Percentiles rank a stretch among this genome's conserved stretches.
Conservation (phyloP, 768 basidiomycete species). For the Rhizopogon rudus region DNA sequence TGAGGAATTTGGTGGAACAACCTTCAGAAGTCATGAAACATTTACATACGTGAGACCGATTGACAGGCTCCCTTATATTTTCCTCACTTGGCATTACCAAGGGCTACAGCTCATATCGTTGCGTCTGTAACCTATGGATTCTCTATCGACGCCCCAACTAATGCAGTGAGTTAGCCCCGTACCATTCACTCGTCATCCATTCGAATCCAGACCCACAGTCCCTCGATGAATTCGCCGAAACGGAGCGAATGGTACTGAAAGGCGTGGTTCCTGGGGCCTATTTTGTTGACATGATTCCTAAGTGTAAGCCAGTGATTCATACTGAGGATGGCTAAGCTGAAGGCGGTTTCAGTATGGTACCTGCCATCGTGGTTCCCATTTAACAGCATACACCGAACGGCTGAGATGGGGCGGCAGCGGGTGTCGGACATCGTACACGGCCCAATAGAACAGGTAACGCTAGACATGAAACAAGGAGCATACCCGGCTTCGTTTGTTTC, state of each 20-base stretch:
- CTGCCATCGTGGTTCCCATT: slow-evolving; percentile 19
- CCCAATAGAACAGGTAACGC: slow-evolving; percentile 5
- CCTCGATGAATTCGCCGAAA: slow-evolving; percentile 2
- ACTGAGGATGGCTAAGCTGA: neutral
- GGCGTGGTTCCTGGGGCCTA: slow-evolving; percentile 5
- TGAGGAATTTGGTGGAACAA: slow-evolving; percentile 1
- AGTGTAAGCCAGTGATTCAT: neutral
- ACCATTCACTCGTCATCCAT: neutral
- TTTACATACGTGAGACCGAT: neutral
- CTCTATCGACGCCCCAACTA: neutral
- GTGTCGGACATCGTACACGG: neutral
- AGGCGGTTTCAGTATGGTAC: slow-evolving; percentile 11
- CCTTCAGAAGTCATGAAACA: slow-evolving; percentile 3
- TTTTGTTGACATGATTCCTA: slow-evolving; percentile 5
- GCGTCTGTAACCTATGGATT: slow-evolving; percentile 5
- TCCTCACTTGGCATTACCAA: neutral
- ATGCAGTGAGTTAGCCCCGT: neutral
- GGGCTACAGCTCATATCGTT: slow-evolving; percentile 4
- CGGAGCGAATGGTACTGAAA: slow-evolving; percentile 1
- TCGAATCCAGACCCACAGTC: neutral
- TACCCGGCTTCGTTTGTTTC: slow-evolving; percentile 4
- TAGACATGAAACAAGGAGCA: neutral
- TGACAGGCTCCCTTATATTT: neutral
- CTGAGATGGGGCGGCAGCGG: neutral
- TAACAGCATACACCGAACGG: slow-evolving; percentile 3